A percentile compares a stretch with the other conserved stretches of the same genome.
phyloP scores from a whole-genome alignment of 1,284 basidiomycete species.

The Phenoliferia sp. region DNA sequence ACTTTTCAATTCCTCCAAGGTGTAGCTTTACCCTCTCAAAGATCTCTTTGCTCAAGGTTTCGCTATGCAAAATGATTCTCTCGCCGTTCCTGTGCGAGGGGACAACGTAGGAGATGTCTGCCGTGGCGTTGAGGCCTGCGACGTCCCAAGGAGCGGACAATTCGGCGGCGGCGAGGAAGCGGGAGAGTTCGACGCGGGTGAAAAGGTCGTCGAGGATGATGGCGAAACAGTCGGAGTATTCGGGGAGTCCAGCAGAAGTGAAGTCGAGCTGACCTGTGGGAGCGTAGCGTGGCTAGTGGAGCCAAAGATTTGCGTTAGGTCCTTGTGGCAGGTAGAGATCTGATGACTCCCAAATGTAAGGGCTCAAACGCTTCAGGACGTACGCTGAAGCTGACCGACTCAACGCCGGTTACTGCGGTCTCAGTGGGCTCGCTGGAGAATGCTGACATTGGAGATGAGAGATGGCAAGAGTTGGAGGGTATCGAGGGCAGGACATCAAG shows the following conservation, averaged over 20 bases:
- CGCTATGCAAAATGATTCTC: neutral
- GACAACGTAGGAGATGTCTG: too few relatives aligned
- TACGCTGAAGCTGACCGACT: too few relatives aligned
- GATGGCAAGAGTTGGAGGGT: too few relatives aligned
- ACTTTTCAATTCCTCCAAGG: neutral
- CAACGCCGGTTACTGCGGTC: too few relatives aligned
- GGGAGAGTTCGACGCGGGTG: neutral
- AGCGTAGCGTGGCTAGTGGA: neutral
- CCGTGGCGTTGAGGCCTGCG: neutral
- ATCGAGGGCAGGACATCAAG: too few relatives aligned
- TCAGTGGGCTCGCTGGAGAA: too few relatives aligned
- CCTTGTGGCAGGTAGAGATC: too few relatives aligned
- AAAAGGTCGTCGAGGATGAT: constrained; percentile 3
- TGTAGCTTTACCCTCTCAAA: neutral
- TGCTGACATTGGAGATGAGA: too few relatives aligned
- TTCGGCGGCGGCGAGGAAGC: constrained; percentile 2
- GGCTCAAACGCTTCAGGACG: too few relatives aligned
- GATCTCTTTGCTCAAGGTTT: neutral
- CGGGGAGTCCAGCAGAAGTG: neutral
- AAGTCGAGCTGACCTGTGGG: neutral
- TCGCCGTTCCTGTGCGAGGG: neutral
- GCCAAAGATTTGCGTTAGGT: too few relatives aligned
- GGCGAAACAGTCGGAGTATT: neutral
- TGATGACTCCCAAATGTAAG: too few relatives aligned
- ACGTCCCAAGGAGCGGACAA: neutral